Conservation (phyloP, 495 filamentous ascomycete species). For the Clohesyomyces aquaticus region DNA sequence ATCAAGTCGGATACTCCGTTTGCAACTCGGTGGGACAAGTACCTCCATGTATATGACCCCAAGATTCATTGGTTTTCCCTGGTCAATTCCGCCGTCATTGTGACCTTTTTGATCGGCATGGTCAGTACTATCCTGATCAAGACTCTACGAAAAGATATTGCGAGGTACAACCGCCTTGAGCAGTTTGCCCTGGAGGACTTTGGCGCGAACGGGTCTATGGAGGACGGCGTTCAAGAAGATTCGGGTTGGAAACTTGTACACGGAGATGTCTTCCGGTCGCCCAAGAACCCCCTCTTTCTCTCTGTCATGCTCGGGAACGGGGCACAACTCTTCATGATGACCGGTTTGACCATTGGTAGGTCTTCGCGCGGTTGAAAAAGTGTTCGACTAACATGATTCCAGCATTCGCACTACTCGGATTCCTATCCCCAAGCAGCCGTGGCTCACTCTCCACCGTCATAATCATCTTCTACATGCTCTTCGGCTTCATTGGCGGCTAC, state of each 20-base stretch:
- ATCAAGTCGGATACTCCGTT: slow-evolving; percentile 75
- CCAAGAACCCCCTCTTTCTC: slow-evolving; percentile 77
- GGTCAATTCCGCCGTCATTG: slow-evolving; percentile 90
- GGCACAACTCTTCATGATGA: slow-evolving; percentile 96
- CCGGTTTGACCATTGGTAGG: slow-evolving; percentile 79
- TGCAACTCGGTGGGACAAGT: slow-evolving; percentile 98
- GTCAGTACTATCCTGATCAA: slow-evolving; percentile 86
- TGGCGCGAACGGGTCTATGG: slow-evolving; percentile 68
- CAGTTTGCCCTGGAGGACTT: slow-evolving; percentile 83
- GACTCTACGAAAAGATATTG: slow-evolving; percentile 90
- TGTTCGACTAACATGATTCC: slow-evolving; percentile 13
- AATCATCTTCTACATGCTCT: slow-evolving; percentile 87
- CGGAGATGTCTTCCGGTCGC: slow-evolving; percentile 93
- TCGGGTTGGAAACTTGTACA: slow-evolving; percentile 98
- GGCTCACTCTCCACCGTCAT: slow-evolving; percentile 90
- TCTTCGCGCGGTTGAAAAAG: background rate
- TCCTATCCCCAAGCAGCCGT: slow-evolving; percentile 92
- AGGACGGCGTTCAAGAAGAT: slow-evolving; percentile 96
- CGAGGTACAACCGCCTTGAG: slow-evolving; percentile 91
- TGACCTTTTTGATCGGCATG: slow-evolving; percentile 86
- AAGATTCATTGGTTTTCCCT: slow-evolving; percentile 99
- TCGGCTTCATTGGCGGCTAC: slow-evolving; percentile 93
- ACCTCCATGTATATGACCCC: slow-evolving; percentile 91
- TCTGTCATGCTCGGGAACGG: slow-evolving; percentile 91
- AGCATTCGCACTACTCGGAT: slow-evolving; percentile 86